These are phyloP conservation scores for Torulaspora delbrueckii DNA, from an alignment of 805 yeast species.

Conservation along the genomic window DNA sequence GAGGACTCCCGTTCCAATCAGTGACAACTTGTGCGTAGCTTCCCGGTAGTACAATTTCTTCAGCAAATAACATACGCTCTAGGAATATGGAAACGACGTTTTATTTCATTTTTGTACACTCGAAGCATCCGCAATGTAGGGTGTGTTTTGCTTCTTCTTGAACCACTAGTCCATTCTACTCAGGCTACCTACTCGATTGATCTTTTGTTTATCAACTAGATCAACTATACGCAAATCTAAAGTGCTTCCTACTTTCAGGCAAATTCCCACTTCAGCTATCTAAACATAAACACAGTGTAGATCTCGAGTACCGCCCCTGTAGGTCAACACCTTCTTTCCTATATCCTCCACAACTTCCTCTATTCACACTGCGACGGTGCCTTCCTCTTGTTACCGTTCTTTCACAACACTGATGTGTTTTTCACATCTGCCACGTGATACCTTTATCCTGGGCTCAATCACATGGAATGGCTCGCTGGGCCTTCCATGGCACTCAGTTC, in stretches of 20 bases:
- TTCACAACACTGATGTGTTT: neutral
- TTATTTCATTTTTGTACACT: no score
- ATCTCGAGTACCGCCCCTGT: neutral
- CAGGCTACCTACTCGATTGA: neutral
- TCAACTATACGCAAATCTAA: neutral
- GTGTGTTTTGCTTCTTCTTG: no score
- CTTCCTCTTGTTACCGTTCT: neutral
- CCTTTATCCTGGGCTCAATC: neutral
- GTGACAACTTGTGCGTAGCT: no score
- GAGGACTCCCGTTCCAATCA: no score
- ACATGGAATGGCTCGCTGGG: neutral
- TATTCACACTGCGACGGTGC: neutral
- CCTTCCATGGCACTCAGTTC: neutral
- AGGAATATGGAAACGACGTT: no score
- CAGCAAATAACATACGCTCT: no score
- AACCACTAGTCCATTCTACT: neutral
- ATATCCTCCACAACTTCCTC: neutral
- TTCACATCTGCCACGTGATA: neutral
- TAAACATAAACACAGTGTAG: neutral
- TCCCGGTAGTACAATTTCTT: no score
- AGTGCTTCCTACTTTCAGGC: neutral
- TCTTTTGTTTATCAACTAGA: neutral
- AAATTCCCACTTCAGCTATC: constrained; percentile 1
- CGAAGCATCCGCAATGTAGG: no score
- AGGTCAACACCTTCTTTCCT: no score